Conservation (phyloP, 2,329 filamentous ascomycete species). For the Clonostachys rosea region DNA sequence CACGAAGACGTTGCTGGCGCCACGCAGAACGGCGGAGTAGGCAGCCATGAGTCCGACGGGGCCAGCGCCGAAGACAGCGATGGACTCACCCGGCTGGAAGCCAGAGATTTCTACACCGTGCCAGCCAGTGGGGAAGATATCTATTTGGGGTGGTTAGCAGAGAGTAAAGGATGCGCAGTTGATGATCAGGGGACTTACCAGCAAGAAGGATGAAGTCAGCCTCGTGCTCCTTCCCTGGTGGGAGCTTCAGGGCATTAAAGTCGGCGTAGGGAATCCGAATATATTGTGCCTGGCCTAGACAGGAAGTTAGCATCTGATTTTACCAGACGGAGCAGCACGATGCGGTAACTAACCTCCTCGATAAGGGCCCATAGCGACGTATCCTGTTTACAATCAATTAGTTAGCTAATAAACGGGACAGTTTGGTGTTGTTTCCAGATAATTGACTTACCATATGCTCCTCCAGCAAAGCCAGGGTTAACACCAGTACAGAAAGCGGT, state of each 20-base stretch:
- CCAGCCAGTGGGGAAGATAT: constrained; percentile 39
- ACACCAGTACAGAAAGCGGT: constrained; percentile 62
- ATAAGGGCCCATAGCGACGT: constrained; percentile 56
- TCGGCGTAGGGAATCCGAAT: constrained; percentile 62
- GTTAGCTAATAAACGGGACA: background rate
- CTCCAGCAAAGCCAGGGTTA: constrained; percentile 27
- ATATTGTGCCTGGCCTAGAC: constrained; percentile 54
- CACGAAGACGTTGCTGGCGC: constrained; percentile 56
- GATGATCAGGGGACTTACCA: constrained; percentile 32
- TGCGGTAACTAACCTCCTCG: constrained; percentile 19
- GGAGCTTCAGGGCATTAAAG: constrained; percentile 60
- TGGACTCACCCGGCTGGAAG: constrained; percentile 55
- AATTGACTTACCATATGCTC: constrained; percentile 19
- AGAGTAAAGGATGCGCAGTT: no score
- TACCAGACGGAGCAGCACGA: background rate
- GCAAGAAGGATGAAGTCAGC: constrained; percentile 51
- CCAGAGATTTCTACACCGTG: constrained; percentile 52
- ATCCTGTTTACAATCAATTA: constrained; percentile 21
- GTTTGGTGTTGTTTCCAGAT: background rate
- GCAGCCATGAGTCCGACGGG: constrained; percentile 64
- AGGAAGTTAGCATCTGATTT: background rate
- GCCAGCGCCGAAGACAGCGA: constrained; percentile 61
- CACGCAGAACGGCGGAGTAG: constrained; percentile 56
- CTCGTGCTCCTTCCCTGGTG: constrained; percentile 56
- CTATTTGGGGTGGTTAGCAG: constrained; percentile 4